These are phyloP conservation scores for Sporothrix humicola DNA, from an alignment of 2,329 filamentous ascomycete species.

Conservation along the genomic window DNA sequence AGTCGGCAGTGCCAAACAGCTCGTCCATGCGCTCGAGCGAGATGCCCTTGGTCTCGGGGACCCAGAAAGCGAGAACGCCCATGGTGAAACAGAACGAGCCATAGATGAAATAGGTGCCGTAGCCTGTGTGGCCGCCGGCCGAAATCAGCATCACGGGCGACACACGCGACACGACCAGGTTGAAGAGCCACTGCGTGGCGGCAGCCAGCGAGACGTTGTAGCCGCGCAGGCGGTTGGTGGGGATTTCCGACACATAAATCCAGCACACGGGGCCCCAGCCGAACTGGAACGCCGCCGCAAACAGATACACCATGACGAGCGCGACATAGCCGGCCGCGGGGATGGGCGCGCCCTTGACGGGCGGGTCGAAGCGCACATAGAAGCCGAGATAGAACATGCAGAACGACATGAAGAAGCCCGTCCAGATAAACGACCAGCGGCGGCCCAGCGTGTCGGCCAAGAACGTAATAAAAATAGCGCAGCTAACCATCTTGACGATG, in stretches of 20 bases:
- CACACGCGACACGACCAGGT: slow-evolving; percentile 66
- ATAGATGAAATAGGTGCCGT: slow-evolving; percentile 63
- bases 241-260: slow-evolving; percentile 66
- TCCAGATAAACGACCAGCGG: slow-evolving; percentile 63
- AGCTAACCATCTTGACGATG: slow-evolving; percentile 64
- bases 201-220: slow-evolving; percentile 67
- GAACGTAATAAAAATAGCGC: slow-evolving; percentile 62
- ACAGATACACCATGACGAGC: slow-evolving; percentile 67
- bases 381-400: slow-evolving; percentile 67
- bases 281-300: slow-evolving; percentile 65
- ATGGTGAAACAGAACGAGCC: slow-evolving; percentile 62
- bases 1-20: slow-evolving; percentile 40
- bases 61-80: slow-evolving; percentile 49
- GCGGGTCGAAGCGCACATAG: slow-evolving; percentile 58
- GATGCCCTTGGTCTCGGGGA: slow-evolving; percentile 40
- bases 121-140: slow-evolving; percentile 38
- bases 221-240: slow-evolving; percentile 61
- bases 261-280: slow-evolving; percentile 69
- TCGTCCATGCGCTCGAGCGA: slow-evolving; percentile 42
- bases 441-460: slow-evolving; percentile 64
- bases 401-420: slow-evolving; percentile 44
- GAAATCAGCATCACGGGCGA: slow-evolving; percentile 65
- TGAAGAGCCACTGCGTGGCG: slow-evolving; percentile 68
- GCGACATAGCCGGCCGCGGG: slow-evolving; percentile 59
- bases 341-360: slow-evolving; percentile 45